A percentile compares a stretch with the other conserved stretches of the same genome.
Evolutionary conservation across 306 rosid species (phyloP).

Genomic region (Lagenaria siceraria): DNA sequence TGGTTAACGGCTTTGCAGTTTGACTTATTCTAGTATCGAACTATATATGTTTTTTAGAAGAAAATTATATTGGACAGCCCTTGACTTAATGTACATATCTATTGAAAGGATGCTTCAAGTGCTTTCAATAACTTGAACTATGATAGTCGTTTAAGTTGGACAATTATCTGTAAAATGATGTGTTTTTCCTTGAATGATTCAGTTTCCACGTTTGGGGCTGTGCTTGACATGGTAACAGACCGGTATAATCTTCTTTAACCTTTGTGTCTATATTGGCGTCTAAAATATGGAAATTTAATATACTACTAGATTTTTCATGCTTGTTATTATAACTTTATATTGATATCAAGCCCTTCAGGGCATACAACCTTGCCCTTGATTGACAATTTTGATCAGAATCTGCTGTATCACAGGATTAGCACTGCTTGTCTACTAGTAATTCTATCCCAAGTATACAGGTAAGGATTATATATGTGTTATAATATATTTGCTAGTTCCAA

Average conservation of each 20-base stretch:
- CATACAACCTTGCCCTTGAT: background rate
- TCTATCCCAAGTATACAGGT: slow-evolving; percentile 87
- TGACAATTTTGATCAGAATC: slow-evolving; percentile 20
- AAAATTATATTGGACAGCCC: background rate
- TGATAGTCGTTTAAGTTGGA: background rate
- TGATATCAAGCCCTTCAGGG: slow-evolving; percentile 1
- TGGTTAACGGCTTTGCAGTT: background rate
- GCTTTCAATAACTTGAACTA: background rate
- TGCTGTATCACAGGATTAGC: slow-evolving; percentile 64
- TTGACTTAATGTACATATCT: background rate
- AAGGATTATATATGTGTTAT: slow-evolving; percentile 2
- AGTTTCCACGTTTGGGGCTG: slow-evolving; percentile 98
- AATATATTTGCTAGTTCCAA: background rate
- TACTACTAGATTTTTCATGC: background rate
- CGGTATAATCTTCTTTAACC: slow-evolving; percentile 28
- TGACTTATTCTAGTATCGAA: background rate
- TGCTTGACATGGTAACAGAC: slow-evolving; percentile 97
- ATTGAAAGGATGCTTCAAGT: background rate
- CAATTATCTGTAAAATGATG: slow-evolving; percentile 3
- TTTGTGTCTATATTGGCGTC: background rate
- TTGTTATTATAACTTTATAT: background rate
- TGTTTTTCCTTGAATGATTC: slow-evolving; percentile 18
- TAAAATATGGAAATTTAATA: background rate
- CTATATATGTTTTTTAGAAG: background rate
- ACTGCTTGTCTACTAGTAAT: slow-evolving; percentile 89